Percentiles rank a stretch among this genome's conserved stretches.
phyloP scores from a whole-genome alignment of 176 grass and related monocot species.

The Pharus latifolius region DNA sequence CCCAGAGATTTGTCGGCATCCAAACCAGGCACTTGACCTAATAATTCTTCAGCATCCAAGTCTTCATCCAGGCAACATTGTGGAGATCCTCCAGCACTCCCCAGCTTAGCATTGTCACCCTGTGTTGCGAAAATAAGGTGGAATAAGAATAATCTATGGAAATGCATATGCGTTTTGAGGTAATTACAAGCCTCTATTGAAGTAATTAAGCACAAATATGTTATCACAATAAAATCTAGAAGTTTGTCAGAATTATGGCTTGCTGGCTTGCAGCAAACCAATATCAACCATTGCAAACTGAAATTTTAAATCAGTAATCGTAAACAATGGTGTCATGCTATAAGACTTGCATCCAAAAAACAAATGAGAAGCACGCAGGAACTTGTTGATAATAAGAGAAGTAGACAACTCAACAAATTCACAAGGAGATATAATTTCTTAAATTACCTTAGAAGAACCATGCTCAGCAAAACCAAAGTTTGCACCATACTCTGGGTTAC shows the following conservation, averaged over 20 bases:
- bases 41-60: slow-evolving; percentile 14
- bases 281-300: not conserved
- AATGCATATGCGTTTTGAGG: not conserved
- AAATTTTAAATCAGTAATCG: no score
- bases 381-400: not conserved
- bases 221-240: not conserved
- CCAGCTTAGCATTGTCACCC: slow-evolving; percentile 37
- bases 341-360: not conserved
- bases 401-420: not conserved
- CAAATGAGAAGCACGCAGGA: not conserved
- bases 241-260: not conserved
- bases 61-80: slow-evolving; percentile 32
- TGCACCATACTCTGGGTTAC: slow-evolving; percentile 38
- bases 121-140: not conserved
- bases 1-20: slow-evolving; percentile 12
- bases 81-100: slow-evolving; percentile 50
- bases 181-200: not conserved
- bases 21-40: slow-evolving; percentile 9
- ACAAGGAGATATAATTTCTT: not conserved
- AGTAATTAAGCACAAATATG: not conserved
- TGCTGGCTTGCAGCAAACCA: no score
- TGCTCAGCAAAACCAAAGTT: slow-evolving; percentile 45
- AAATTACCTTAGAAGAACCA: slow-evolving; percentile 55
- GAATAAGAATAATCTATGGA: not conserved
- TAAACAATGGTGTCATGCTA: not conserved